Percentiles rank a stretch among this genome's conserved stretches.
phyloP scores from a whole-genome alignment of 768 basidiomycete genomes.

The Pisolithus tinctorius region DNA sequence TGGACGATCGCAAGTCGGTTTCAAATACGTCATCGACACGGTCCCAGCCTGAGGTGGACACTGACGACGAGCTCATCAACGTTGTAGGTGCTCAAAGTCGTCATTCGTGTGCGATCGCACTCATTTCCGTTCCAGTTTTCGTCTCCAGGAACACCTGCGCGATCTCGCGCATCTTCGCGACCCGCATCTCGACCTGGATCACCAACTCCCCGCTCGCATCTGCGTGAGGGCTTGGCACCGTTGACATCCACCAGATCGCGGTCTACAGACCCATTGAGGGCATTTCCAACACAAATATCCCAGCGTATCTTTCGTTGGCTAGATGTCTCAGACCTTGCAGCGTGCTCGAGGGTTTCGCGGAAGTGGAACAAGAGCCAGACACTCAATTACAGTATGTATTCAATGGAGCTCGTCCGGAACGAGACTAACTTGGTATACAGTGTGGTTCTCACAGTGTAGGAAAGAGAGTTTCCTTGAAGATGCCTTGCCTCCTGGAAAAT shows the following conservation, averaged over 20 bases:
- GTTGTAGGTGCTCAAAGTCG: slow-evolving; percentile 43
- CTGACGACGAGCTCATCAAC: slow-evolving; percentile 62
- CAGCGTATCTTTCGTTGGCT: slow-evolving; percentile 70
- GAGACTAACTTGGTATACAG: slow-evolving; percentile 32
- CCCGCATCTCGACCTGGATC: slow-evolving; percentile 41
- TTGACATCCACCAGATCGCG: slow-evolving; percentile 14
- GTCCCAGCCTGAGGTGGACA: slow-evolving; percentile 37
- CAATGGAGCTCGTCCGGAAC: neutral
- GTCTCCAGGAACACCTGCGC: slow-evolving; percentile 57
- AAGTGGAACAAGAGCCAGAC: slow-evolving; percentile 90
- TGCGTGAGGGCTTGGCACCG: slow-evolving; percentile 22
- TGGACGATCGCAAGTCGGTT: slow-evolving; percentile 27
- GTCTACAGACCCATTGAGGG: slow-evolving; percentile 54
- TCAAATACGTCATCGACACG: slow-evolving; percentile 3
- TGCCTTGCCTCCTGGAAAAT: slow-evolving; percentile 73
- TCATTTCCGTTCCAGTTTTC: slow-evolving; percentile 43
- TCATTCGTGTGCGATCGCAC: slow-evolving; percentile 2
- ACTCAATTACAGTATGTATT: slow-evolving; percentile 72
- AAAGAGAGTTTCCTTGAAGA: slow-evolving; percentile 83
- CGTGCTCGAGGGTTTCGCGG: slow-evolving; percentile 73
- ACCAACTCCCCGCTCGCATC: slow-evolving; percentile 20
- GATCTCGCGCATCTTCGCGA: slow-evolving; percentile 49
- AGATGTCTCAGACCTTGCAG: slow-evolving; percentile 57
- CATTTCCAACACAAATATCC: slow-evolving; percentile 73
- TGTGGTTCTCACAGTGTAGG: slow-evolving; percentile 91